phyloP scores from a whole-genome alignment of 176 grass and related monocot genomes.

The Phragmites australis region DNA sequence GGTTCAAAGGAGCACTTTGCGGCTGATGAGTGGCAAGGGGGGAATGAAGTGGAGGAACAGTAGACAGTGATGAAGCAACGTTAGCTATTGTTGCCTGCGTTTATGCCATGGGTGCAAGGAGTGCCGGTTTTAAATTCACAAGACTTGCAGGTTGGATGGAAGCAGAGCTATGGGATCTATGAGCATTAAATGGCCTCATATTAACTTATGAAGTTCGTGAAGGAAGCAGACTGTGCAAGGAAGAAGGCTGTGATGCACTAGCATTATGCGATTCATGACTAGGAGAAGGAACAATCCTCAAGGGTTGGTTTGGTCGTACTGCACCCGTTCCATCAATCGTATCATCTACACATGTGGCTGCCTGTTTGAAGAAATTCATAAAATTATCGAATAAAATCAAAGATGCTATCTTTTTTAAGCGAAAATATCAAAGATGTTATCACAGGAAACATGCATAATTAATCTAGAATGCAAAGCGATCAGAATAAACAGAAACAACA shows the following conservation, averaged over 20 bases:
- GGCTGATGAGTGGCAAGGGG: constrained; percentile 38
- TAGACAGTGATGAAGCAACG: constrained; percentile 34
- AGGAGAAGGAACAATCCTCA: constrained; percentile 34
- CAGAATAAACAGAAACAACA: neutral
- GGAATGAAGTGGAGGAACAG: constrained; percentile 48
- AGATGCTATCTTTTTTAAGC: too few species aligned
- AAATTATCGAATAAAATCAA: neutral
- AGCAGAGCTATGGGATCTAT: constrained; percentile 36
- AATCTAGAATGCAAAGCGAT: neutral
- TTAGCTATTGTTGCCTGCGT: constrained; percentile 26
- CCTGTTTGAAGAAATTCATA: constrained; percentile 42
- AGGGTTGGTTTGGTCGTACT: constrained; percentile 24
- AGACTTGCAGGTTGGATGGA: constrained; percentile 31
- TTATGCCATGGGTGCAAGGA: constrained; percentile 42
- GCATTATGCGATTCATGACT: constrained; percentile 27
- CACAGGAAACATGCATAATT: neutral
- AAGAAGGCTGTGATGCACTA: constrained; percentile 30
- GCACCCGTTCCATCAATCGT: constrained; percentile 11
- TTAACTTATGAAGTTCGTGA: constrained; percentile 42
- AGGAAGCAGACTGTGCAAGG: constrained; percentile 25
- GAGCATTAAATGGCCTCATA: constrained; percentile 33
- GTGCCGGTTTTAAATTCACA: constrained; percentile 34
- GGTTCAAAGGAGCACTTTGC: constrained; percentile 42
- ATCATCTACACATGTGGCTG: constrained; percentile 33
- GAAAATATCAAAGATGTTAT: neutral